A percentile compares a stretch with the other conserved stretches of the same genome.
phyloP scores from a whole-genome alignment of 495 filamentous ascomycete genomes.

The Thermothielavioides terrestris region DNA sequence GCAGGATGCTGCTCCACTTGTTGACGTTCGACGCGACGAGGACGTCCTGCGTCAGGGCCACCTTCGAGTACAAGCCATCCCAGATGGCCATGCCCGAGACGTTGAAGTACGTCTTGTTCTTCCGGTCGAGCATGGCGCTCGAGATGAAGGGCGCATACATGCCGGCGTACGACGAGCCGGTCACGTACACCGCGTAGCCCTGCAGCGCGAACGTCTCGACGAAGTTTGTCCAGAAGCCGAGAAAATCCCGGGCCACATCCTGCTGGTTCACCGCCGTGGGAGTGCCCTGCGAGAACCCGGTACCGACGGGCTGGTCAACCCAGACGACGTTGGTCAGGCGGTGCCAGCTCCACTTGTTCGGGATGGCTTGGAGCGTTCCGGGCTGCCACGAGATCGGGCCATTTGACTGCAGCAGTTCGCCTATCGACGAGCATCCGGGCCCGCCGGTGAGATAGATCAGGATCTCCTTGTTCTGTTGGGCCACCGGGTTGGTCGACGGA shows the following conservation, averaged over 20 bases:
- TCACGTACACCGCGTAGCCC: slow-evolving; percentile 56
- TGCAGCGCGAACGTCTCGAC: slow-evolving; percentile 59
- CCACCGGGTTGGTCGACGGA: slow-evolving; percentile 45
- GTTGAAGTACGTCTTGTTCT: slow-evolving; percentile 61
- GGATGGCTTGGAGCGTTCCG: slow-evolving; percentile 48
- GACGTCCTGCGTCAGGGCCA: slow-evolving; percentile 44
- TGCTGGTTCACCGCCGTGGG: slow-evolving; percentile 55
- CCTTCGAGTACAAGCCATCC: slow-evolving; percentile 57
- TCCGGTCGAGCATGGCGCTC: slow-evolving; percentile 62
- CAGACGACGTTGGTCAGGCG: slow-evolving; percentile 58
- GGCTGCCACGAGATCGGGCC: slow-evolving; percentile 55
- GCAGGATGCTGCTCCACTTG: slow-evolving; percentile 53
- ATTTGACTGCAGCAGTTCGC: slow-evolving; percentile 59
- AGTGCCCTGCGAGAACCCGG: slow-evolving; percentile 60
- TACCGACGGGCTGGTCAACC: slow-evolving; percentile 71
- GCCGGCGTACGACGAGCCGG: slow-evolving; percentile 60
- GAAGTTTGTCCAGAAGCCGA: slow-evolving; percentile 64
- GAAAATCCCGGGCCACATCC: slow-evolving; percentile 60
- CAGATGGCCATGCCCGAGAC: slow-evolving; percentile 61
- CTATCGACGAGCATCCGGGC: slow-evolving; percentile 58
- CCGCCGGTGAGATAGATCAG: slow-evolving; percentile 52
- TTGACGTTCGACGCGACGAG: slow-evolving; percentile 58
- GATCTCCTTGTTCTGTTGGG: slow-evolving; percentile 52
- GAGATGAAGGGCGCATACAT: slow-evolving; percentile 76
- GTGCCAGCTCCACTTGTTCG: slow-evolving; percentile 59